phyloP scores from a whole-genome alignment of 768 basidiomycete genomes.

The Sarcodon aspratus region DNA sequence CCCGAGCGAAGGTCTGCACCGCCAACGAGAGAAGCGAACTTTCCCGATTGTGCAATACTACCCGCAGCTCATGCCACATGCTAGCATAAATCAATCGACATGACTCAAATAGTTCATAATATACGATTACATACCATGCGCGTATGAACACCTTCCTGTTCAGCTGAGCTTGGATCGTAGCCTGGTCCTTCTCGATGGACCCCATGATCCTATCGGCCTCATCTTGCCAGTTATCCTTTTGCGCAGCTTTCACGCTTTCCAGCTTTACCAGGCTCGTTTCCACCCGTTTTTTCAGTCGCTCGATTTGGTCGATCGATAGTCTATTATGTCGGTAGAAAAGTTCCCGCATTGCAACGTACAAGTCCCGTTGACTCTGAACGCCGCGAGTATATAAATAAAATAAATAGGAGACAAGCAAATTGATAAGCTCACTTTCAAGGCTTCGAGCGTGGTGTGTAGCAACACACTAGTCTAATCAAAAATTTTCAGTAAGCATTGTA shows the following conservation, averaged over 20 bases:
- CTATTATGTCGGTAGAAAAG: constrained; percentile 81
- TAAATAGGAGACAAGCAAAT: neutral
- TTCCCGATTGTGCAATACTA: constrained; percentile 85
- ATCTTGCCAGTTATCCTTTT: constrained; percentile 78
- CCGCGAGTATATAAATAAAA: constrained; percentile 1
- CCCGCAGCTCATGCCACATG: constrained; percentile 93
- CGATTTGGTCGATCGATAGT: constrained; percentile 82
- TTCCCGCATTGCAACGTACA: constrained; percentile 82
- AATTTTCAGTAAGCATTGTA: neutral
- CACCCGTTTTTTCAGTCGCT: constrained; percentile 78
- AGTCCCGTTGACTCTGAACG: constrained; percentile 61
- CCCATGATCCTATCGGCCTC: constrained; percentile 70
- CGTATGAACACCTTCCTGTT: constrained; percentile 79
- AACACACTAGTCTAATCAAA: constrained; percentile 43
- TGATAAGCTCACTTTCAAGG: constrained; percentile 47
- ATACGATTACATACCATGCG: constrained; percentile 47
- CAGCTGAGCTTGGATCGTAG: constrained; percentile 61
- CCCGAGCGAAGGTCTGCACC: constrained; percentile 60
- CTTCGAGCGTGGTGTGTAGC: constrained; percentile 61
- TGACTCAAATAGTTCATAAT: neutral
- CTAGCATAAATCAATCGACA: constrained; percentile 25
- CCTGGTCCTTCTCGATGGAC: constrained; percentile 78
- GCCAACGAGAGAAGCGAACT: constrained; percentile 69
- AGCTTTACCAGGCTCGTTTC: constrained; percentile 68
- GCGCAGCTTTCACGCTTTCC: constrained; percentile 54